Base-by-base conservation (phyloP, 192 early-diverging fungal genomes). In the Haplosporangium gracile region DNA sequence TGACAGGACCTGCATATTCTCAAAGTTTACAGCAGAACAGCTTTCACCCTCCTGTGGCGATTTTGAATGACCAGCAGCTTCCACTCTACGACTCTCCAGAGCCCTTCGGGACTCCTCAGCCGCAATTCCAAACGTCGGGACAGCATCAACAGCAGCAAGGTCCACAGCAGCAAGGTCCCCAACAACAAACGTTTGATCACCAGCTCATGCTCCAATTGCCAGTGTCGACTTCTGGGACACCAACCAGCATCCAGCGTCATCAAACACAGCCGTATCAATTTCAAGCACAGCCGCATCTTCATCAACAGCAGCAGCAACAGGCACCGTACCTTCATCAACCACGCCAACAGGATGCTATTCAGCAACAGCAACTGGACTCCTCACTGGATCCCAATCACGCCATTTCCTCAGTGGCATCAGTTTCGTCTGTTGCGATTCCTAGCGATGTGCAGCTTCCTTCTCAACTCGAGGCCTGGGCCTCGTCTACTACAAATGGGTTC, bases 381-480 rank as follows among this genome's bases (percentile, higher is more conserved):
- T 8, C 24, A 22, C 36, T 36, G 8, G 24, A 16, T 22, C 26
- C 70, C 10, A 77, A 77, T 34, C 71, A 74, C 15, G n/a, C 81
- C 9, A 73, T 82, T 43, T 51, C 75, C 4, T 82, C 81, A 0
- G 75, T 76, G 40, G 60, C 81, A 2, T 71, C 75, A 26, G 81
- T 74, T 26, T 82, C 81, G 6, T 63, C 80, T 0, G 40, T 57
- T 36, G 81, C 18, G 6, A 55, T 77, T 10, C 43, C 81, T 49
- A 76, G 68, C 60, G 60, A 29, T 65, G 29, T 32, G 42, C 71
- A 72, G n/a, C 4, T 24, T 15, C 43, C 71, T 26, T 45, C 43
- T 45, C 43, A 45, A 45, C n/a, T 29, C 13, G 60, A 65, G 40
- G 43, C 71, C 43, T 72, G 40, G 71, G 22, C 38, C 26, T 13